Evolutionary conservation across 495 filamentous ascomycete species (phyloP), one percentile per base, ranked within the genome.

Genomic region (Xylaria longipes): DNA sequence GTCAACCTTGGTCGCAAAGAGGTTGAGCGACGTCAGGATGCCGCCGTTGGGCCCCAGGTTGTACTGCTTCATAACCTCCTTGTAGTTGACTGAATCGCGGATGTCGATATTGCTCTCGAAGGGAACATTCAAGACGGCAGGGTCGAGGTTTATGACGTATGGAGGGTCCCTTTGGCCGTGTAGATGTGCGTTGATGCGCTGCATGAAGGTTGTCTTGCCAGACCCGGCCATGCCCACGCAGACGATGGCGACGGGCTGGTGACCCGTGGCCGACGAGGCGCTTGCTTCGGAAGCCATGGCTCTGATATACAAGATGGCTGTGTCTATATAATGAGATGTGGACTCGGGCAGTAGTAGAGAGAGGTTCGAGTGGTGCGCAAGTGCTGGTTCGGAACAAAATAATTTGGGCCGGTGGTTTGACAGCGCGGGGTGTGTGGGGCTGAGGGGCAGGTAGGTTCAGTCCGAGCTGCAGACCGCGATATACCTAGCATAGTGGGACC

Each of bases 61-160:
- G 86, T 98, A 98, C 79, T 97, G 93, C 80, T 93, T 94, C 96
- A 99, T 99, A 72, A 99, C 96, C 81, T 99, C 95, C 80, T 97
- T 97, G 87, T 99, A 99, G 84, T 99, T 97, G 77, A 99, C 94
- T 35, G 91, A 94, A 82, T 99, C 97, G 70, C 97, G 94, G 76
- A 99, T 99, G 81, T 99, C 96, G 84, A 99, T 98, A 82, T 99
- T 98, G 83, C 89, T 89, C 71, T 97, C 94, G 81, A 98, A 99
- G n/a, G 96, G 97, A n/a, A 98, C 91, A 69, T 89, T 92, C 70
- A 92, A 89, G 37, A 99, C 95, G 46, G 97, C 96, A 7, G 96
- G 96, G 80, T 99, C 96, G 56, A 99, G 91, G 81, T 99, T 99
- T 71, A 99, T 90, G 54, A 98, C 93, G 80, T 99, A 99, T 22